Evolutionary conservation across 2,329 filamentous ascomycete genomes (phyloP).

Genomic region (Alternaria sp.): DNA sequence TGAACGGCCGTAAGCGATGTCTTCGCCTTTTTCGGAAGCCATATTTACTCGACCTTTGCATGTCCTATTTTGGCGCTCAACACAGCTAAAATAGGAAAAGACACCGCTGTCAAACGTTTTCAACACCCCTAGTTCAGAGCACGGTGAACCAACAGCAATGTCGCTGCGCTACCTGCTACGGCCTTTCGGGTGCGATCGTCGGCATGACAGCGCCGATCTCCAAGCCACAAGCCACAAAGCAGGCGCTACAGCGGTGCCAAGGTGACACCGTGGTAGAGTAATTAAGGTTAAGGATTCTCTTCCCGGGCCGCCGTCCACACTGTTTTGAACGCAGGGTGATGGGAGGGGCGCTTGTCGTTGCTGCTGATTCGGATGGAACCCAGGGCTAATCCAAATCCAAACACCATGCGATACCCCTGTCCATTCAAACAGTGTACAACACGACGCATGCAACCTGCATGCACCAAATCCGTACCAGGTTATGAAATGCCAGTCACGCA

Average conservation of each 20-base stretch:
- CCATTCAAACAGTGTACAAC: constrained; percentile 9
- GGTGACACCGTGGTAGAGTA: constrained; percentile 19
- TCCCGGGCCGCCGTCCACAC: constrained; percentile 27
- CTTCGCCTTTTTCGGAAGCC: background rate
- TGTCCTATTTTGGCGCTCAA: constrained; percentile 15
- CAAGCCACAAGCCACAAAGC: constrained; percentile 10
- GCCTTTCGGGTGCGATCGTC: constrained; percentile 21
- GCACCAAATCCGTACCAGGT: constrained; percentile 13
- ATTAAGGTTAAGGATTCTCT: constrained; percentile 30
- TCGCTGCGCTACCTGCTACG: constrained; percentile 13
- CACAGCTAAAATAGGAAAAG: background rate
- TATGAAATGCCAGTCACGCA: constrained; percentile 14
- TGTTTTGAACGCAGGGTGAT: constrained; percentile 23
- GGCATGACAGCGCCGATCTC: constrained; percentile 17
- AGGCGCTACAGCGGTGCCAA: constrained; percentile 4
- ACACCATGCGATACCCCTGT: constrained; percentile 24
- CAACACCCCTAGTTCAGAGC: background rate
- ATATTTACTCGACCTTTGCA: constrained; percentile 12
- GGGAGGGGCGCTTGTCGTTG: constrained; percentile 33
- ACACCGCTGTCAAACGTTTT: background rate
- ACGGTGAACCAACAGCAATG: constrained; percentile 9
- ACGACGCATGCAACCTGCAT: constrained; percentile 9
- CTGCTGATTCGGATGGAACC: constrained; percentile 14
- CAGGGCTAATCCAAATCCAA: constrained; percentile 34
- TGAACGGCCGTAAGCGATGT: background rate